Evolutionary conservation across 2,329 filamentous ascomycete genomes (phyloP), one percentile per base, ranked within the genome.

Genomic region (Achaetomium macrosporum): DNA sequence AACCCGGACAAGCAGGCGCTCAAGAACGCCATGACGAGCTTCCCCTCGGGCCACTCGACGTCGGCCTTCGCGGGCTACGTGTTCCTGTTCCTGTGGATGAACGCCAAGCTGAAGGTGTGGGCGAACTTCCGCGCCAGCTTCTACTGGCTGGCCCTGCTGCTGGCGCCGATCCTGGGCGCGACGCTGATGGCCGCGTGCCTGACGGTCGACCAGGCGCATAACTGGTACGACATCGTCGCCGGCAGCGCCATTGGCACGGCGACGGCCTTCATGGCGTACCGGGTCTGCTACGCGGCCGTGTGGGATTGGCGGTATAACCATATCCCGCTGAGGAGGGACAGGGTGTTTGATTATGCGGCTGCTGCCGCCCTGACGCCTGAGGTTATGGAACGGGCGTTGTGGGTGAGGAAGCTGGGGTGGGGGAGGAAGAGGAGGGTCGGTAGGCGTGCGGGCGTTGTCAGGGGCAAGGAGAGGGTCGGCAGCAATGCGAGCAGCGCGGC

Each of bases 41-140:
- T 88, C 60, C 85, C 85, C 0, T 85, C 81, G 6, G 85, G 85
- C 0, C 85, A 88, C 65, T 77, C 82, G 1, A 83, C 82, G 0
- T 81, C 79, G 1, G 81, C 82, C 0, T 85, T 83, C 54, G 81
- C 83, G 0, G 81, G 80, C 2, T 82, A 81, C 56, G 73, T 82
- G 8, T 88, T 81, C 63, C 68, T 88, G 8, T 83, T 76, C 59
- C 71, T 88, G 11, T 88, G 86, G 70, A 72, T 87, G 25, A 87
- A 88, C 62, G 84, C 82, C 33, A 88, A 88, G 69, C 71, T 88
- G 37, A 88, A 88, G 69, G 77, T 87, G 47, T 87, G 79, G 70
- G 73, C 77, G 17, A 82, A 86, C 65, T 80, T 85, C 63, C 82
- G 84, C 54, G 78, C 84, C 0, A 74, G 79, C 0, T 77, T 85